Evolutionary conservation across 2,329 filamentous ascomycete genomes (phyloP).

Genomic region (Beauveria pseudobassiana): DNA sequence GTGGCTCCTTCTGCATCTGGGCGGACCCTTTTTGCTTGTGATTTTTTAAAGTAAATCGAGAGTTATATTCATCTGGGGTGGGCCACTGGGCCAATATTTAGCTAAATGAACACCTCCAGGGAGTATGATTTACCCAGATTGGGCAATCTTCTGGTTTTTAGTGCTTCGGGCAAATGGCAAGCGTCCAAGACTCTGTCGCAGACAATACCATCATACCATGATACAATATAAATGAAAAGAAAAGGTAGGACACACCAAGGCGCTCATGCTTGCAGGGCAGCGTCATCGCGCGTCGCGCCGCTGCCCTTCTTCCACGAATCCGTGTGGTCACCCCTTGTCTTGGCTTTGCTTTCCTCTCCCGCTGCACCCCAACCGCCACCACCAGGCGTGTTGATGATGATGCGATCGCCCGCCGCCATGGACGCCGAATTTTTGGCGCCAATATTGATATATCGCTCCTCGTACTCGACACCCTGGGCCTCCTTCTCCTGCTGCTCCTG

Average conservation of each 20-base stretch:
- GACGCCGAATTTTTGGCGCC: constrained; percentile 73
- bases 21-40: no score
- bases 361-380: constrained; percentile 68
- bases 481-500: constrained; percentile 21
- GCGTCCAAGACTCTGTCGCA: not conserved
- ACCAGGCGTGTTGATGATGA: constrained; percentile 71
- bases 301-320: constrained; percentile 49
- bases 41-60: no score
- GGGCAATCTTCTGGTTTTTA: no score
- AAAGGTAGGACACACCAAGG: not conserved
- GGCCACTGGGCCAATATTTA: no score
- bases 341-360: constrained; percentile 48
- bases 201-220: not conserved
- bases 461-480: constrained; percentile 35
- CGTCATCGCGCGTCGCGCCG: constrained; percentile 48
- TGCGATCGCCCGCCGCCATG: constrained; percentile 69
- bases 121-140: no score
- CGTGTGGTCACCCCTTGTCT: constrained; percentile 45
- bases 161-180: not conserved
- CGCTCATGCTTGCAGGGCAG: constrained; percentile 46
- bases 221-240: not conserved
- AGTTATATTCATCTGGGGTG: no score
- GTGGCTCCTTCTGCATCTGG: no score
- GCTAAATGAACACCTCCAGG: no score
- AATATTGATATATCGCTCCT: constrained; percentile 60